A percentile compares a stretch with the other conserved stretches of the same genome.
Conservation (phyloP, 768 basidiomycete species). For the Hericium erinaceus region DNA sequence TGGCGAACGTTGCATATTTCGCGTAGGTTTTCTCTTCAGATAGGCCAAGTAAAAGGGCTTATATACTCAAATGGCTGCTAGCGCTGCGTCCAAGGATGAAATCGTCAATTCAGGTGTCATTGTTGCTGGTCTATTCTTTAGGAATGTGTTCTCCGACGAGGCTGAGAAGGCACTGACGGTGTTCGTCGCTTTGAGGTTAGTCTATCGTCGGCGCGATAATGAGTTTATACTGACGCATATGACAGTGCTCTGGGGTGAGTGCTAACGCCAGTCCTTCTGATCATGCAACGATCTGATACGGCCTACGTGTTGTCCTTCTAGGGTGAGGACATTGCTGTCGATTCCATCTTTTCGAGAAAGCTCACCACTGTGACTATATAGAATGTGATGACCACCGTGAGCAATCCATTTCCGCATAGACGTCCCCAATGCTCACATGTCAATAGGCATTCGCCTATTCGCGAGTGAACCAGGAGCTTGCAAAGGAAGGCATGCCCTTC, state of each 20-base stretch:
- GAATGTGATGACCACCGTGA: neutral
- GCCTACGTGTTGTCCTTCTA: too few species aligned
- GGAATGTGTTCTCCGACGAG: conserved; percentile 43
- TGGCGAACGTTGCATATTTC: conserved; percentile 53
- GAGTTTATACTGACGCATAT: neutral
- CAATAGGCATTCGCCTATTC: conserved; percentile 10
- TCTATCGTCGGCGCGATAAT: neutral
- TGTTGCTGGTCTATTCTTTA: conserved; percentile 52
- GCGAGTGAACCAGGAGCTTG: conserved; percentile 51
- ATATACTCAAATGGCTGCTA: conserved; percentile 1
- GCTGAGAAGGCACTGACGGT: conserved; percentile 36
- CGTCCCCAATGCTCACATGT: neutral
- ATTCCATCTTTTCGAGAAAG: too few species aligned
- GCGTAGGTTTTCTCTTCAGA: conserved; percentile 22
- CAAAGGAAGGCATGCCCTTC: conserved; percentile 52
- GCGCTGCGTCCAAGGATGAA: conserved; percentile 38
- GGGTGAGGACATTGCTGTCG: too few species aligned
- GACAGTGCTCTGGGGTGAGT: neutral
- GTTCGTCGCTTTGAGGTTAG: conserved; percentile 47
- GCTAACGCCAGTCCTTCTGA: neutral
- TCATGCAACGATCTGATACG: too few species aligned
- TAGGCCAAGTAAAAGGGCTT: neutral
- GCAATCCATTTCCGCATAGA: neutral
- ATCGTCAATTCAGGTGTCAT: conserved; percentile 41
- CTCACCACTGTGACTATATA: neutral